Evolutionary conservation across 2,329 filamentous ascomycete genomes (phyloP), one percentile per base, ranked within the genome.

Genomic region (Claviceps purpurea): DNA sequence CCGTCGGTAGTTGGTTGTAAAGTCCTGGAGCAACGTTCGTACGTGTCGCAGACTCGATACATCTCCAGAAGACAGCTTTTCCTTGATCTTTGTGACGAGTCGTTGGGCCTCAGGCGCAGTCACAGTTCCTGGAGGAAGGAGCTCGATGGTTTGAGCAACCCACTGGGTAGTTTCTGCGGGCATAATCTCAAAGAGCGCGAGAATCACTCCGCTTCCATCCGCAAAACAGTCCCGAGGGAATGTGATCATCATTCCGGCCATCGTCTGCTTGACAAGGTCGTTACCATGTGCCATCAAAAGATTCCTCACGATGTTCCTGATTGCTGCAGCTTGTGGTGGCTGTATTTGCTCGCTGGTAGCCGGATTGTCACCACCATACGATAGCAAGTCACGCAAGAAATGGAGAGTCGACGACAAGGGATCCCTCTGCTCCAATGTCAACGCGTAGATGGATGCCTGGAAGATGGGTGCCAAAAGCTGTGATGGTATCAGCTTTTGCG

Each of bases 221-320:
- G 90, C 84, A 63, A 97, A 95, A 70, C 90, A 96, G 66, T 97
- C 93, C 44, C 87, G 81, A 0, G 93, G 94, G 70, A 98, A 98
- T 0, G 86, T 94, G 66, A 96, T 96, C 91, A 98, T 97, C 90
- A 98, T 95, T 55, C 93, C 93, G 1, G 90, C 93, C 72, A 98
- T 77, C 53, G 95, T 84, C 57, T 90, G 86, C 68, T 95, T 91
- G 7, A 93, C 84, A 30, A 98, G 74, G 52, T 81, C 72, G 61
- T 89, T 84, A 40, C 93, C 89, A 57, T 89, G 82, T 1, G 75
- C 71, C 2, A 76, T 57, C 24, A 95, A 71, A 50, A 96, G 76
- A 55, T 79, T 76, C 66, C 85, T 87, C 54, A 97, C 85, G 7
- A 84, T 78, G 38, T 75, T 74, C 58, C 82, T 84, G 24, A 95